Percentiles rank a stretch among this genome's conserved stretches.
Conservation (phyloP, 2,329 filamentous ascomycete genomes). For the Gaeumannomyces tritici region DNA sequence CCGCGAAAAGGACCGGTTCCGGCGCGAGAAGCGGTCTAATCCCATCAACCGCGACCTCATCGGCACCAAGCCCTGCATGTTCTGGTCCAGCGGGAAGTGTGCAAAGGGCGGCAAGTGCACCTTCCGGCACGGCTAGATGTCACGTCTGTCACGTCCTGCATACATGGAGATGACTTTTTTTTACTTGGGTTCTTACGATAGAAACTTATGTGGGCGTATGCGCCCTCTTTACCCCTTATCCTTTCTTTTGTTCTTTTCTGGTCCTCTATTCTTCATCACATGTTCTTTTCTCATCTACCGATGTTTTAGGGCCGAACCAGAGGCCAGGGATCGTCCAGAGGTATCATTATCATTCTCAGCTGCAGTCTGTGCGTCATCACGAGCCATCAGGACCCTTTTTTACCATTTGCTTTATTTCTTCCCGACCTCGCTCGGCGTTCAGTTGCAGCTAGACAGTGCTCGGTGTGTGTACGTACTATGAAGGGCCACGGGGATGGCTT, state of each 20-base stretch:
- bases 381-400: neutral
- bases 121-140: conserved; percentile 51
- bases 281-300: neutral
- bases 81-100: conserved; percentile 62
- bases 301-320: neutral
- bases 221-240: neutral
- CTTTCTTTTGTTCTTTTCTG: neutral
- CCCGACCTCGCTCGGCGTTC: neutral
- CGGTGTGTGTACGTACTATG: neutral
- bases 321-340: neutral
- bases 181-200: neutral
- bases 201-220: neutral
- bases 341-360: neutral
- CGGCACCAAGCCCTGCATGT: conserved; percentile 60
- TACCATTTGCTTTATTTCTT: neutral
- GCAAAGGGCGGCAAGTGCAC: conserved; percentile 66
- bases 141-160: too few relatives aligned
- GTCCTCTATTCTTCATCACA: neutral
- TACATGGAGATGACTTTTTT: neutral
- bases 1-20: conserved; percentile 6
- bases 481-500: neutral
- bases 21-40: conserved; percentile 1
- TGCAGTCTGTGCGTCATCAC: neutral
- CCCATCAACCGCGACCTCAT: conserved; percentile 46
- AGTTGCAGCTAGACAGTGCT: neutral